Conservation (phyloP, 1,139 yeast species). For the Nadsonia starkeyi-henricii region DNA sequence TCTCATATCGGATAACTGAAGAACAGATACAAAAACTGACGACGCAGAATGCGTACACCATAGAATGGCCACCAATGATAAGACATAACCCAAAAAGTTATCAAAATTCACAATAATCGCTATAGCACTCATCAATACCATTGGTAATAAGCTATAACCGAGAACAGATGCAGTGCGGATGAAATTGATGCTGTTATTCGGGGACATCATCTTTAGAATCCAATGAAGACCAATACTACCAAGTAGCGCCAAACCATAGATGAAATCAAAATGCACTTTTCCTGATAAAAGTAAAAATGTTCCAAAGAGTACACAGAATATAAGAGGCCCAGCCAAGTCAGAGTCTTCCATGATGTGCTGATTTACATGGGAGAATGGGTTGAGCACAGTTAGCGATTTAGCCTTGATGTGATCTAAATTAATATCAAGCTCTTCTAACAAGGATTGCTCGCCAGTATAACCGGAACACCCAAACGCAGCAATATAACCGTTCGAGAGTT, state of each 20-base stretch:
- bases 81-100: conserved; percentile 56
- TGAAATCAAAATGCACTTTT: conserved; percentile 90
- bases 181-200: conserved; percentile 40
- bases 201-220: conserved; percentile 76
- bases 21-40: conserved; percentile 79
- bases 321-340: conserved; percentile 89
- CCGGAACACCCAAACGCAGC: conserved; percentile 94
- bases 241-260: conserved; percentile 87
- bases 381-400: conserved; percentile 77
- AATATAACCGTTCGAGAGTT: conserved; percentile 55
- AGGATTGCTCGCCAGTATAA: conserved; percentile 84
- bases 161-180: conserved; percentile 75
- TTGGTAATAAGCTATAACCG: conserved; percentile 87
- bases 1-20: conserved; percentile 75
- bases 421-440: conserved; percentile 85
- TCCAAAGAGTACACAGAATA: conserved; percentile 85
- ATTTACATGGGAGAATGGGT: conserved; percentile 51
- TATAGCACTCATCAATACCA: conserved; percentile 63
- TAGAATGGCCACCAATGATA: conserved; percentile 54
- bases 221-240: conserved; percentile 80
- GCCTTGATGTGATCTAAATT: conserved; percentile 76
- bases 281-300: conserved; percentile 71
- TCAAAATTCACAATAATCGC: conserved; percentile 63
- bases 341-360: conserved; percentile 79
- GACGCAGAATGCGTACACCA: conserved; percentile 96